Percentiles rank a stretch among this genome's conserved stretches.
Conservation (phyloP, 2,329 filamentous ascomycete genomes). For the Phyllosticta citrichinensis region DNA sequence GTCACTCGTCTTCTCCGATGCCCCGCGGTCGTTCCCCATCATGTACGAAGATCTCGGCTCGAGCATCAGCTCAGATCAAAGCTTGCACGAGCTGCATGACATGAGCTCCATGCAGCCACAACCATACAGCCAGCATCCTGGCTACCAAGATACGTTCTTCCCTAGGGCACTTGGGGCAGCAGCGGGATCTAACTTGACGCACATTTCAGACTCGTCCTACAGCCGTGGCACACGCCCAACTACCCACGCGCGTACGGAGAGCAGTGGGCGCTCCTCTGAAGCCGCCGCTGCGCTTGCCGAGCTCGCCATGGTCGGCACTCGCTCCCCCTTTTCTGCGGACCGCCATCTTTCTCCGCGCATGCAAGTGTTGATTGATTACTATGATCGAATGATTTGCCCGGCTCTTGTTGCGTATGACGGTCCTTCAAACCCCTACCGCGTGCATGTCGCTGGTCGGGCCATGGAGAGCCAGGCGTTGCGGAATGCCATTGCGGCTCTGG, state of each 20-base stretch:
- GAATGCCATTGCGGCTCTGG: constrained; percentile 81
- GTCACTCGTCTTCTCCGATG: constrained; percentile 24
- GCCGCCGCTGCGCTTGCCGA: background rate
- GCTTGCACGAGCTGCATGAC: constrained; percentile 34
- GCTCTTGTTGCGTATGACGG: constrained; percentile 87
- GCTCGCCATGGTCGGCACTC: background rate
- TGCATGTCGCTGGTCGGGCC: constrained; percentile 70
- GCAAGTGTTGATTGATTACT: constrained; percentile 86
- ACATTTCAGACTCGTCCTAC: constrained; percentile 27
- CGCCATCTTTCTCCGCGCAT: constrained; percentile 61
- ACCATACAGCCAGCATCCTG: constrained; percentile 22
- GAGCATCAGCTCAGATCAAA: constrained; percentile 37
- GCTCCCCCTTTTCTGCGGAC: background rate
- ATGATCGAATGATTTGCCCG: constrained; percentile 83
- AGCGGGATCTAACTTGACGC: constrained; percentile 10
- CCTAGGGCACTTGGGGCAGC: constrained; percentile 7
- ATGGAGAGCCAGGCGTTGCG: constrained; percentile 72
- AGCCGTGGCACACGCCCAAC: constrained; percentile 8
- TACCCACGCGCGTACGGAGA: constrained; percentile 6
- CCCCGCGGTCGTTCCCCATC: constrained; percentile 26
- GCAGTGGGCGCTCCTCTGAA: constrained; percentile 12
- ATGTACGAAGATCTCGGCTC: constrained; percentile 33
- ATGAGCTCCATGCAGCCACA: constrained; percentile 24
- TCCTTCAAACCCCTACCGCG: constrained; percentile 74
- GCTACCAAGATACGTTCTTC: constrained; percentile 28